Evolutionary conservation across 2,329 filamentous ascomycete genomes (phyloP), one percentile per base, ranked within the genome.

Genomic region (Apiospora koreana): DNA sequence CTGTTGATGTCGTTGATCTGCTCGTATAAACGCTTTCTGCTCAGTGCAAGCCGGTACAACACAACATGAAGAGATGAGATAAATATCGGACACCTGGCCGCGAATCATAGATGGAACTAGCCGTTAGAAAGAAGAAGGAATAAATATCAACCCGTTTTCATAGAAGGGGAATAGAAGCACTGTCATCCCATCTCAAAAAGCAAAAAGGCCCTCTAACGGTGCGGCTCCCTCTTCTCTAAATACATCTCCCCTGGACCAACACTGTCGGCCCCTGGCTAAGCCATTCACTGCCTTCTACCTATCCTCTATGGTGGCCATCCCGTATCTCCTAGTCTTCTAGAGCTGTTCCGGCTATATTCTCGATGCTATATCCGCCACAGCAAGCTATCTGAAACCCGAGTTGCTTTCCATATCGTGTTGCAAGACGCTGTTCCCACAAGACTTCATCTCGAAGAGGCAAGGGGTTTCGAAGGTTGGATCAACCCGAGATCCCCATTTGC

Each of bases 301-400:
- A n/a, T 38, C 31, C 54, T 62, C 31, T 9, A 28, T n/a, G 54
- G 28, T n/a, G 50, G 18, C 18, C 9, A 35, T 58, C 28, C 50
- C 50, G n/a, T 58, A 7, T 35, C 54, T n/a, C 54, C 31, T 23
- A n/a, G 18, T 38, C 18, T 62, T 31, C 31, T 23, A 38, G 21
- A 62, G 54, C 31, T 35, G 54, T 62, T 21, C 28, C 50, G 50
- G 28, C 28, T 58, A 58, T 58, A 58, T 58, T 58, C 50, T 58
- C 50, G 50, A 62, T 62, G 54, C 54, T 62, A 62, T 62, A 62
- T 62, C 54, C 35, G 54, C 54, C 54, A 38, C 54, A 62, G 8
- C 18, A 31, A 23, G 54, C 54, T 62, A 62, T 62, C 54, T 62
- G 54, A 62, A 62, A 62, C 54, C 21, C 31, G 54, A 38, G 31